Conservation (phyloP, 129 eudicot species). For the Flaveria robusta region DNA sequence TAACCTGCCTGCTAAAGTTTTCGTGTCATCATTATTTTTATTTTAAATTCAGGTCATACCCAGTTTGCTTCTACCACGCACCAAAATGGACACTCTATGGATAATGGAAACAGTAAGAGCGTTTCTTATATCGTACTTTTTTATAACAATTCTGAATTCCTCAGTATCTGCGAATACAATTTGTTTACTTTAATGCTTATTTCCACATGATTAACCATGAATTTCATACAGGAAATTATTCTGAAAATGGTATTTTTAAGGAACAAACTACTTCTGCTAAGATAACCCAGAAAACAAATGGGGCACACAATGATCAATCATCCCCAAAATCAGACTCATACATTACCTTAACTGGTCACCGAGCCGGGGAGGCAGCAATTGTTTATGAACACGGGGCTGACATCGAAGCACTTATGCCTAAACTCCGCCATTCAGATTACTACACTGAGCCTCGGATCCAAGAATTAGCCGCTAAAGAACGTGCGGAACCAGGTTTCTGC, state of each 20-base stretch:
- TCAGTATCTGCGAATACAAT: background rate
- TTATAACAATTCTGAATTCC: background rate
- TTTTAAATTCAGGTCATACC: slow-evolving; percentile 38
- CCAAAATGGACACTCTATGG: slow-evolving; percentile 42
- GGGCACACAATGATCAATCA: slow-evolving; percentile 45
- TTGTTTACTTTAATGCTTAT: background rate
- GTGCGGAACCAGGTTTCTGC: slow-evolving; percentile 88
- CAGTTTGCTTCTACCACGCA: slow-evolving; percentile 36
- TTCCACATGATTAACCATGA: background rate
- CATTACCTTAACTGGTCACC: slow-evolving; percentile 74
- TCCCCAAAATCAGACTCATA: slow-evolving; percentile 63
- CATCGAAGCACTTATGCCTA: slow-evolving; percentile 93
- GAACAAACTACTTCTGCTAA: slow-evolving; percentile 41
- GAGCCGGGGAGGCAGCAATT: slow-evolving; percentile 99
- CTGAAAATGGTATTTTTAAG: slow-evolving; percentile 47
- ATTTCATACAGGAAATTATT: slow-evolving; percentile 35
- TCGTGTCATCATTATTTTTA: background rate
- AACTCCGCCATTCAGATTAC: slow-evolving; percentile 91
- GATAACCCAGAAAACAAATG: slow-evolving; percentile 48
- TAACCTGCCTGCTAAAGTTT: background rate
- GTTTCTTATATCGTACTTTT: background rate
- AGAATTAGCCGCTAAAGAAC: slow-evolving; percentile 94
- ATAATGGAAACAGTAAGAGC: slow-evolving; percentile 54
- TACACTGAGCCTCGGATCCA: slow-evolving; percentile 91
- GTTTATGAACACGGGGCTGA: slow-evolving; percentile 97